Conservation (phyloP, 2,329 filamentous ascomycete species). For the Fusarium sp. region DNA sequence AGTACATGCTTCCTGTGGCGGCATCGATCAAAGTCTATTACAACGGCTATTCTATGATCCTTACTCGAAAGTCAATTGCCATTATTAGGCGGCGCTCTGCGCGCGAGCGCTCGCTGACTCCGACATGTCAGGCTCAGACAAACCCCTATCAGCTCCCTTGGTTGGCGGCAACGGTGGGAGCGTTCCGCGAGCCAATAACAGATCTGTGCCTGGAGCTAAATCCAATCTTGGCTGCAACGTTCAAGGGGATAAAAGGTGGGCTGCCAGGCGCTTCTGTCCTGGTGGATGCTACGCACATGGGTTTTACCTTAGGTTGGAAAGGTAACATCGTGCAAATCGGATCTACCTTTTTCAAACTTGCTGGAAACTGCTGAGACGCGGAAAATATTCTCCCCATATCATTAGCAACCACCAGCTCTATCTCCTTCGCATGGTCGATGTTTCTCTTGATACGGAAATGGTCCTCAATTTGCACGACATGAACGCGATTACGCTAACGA, state of each 20-base stretch:
- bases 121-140: conserved; percentile 7
- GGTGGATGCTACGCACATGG: conserved; percentile 24
- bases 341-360: conserved; percentile 35
- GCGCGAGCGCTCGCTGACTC: conserved; percentile 23
- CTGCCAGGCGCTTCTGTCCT: conserved; percentile 15
- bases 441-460: neutral
- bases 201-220: conserved; percentile 54
- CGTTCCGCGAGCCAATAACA: conserved; percentile 56
- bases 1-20: neutral
- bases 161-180: conserved; percentile 22
- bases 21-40: neutral
- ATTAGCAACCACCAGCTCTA: conserved; percentile 11
- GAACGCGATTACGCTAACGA: neutral
- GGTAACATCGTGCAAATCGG: conserved; percentile 45
- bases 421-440: conserved; percentile 3
- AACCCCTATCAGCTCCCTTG: conserved; percentile 26
- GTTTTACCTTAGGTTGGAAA: conserved; percentile 29
- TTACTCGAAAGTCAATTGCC: neutral
- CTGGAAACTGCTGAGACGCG: conserved; percentile 24
- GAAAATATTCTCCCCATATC: conserved; percentile 36
- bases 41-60: neutral
- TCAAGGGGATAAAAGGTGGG: conserved; percentile 29
- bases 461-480: neutral
- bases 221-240: conserved; percentile 25
- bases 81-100: conserved; percentile 13